Conservation (phyloP, 768 basidiomycete species). For the Auriscalpium orientale region DNA sequence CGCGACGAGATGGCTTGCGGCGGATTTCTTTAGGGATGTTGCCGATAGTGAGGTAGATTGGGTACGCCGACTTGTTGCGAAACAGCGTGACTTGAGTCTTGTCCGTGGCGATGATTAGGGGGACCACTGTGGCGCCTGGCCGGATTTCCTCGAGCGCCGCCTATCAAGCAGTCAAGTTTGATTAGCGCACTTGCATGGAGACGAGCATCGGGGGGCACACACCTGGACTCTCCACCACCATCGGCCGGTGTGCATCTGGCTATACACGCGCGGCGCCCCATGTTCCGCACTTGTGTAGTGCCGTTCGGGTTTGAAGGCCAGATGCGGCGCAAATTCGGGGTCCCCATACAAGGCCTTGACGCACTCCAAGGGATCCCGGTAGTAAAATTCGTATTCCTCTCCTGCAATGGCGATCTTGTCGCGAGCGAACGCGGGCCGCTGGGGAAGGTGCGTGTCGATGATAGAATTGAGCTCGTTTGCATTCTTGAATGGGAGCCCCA, state of each 20-base stretch:
- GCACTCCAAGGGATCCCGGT: not conserved
- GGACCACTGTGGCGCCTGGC: slow-evolving; percentile 12
- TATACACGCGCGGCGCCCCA: slow-evolving; percentile 2
- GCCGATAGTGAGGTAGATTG: not conserved
- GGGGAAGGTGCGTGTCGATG: not conserved
- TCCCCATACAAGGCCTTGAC: not conserved
- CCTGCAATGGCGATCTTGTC: not conserved
- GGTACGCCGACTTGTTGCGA: not conserved
- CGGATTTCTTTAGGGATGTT: slow-evolving; percentile 1
- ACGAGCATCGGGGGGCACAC: not conserved
- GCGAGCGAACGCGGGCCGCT: not conserved
- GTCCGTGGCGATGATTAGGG: slow-evolving; percentile 13
- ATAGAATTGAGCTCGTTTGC: not conserved
- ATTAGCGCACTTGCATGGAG: not conserved
- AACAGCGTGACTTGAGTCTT: slow-evolving; percentile 12
- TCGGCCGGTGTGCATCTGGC: slow-evolving; percentile 18
- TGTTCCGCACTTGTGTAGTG: not conserved
- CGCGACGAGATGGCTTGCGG: not conserved
- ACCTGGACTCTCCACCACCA: slow-evolving; percentile 23
- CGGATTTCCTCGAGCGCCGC: not conserved
- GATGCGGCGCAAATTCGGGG: not conserved
- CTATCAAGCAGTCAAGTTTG: not conserved
- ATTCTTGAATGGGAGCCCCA: not conserved
- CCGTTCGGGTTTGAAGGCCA: not conserved
- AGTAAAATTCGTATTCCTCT: not conserved